Evolutionary conservation across 225 moss, liverwort and hornwort genomes (phyloP).

Genomic region (Lunularia cruciata): DNA sequence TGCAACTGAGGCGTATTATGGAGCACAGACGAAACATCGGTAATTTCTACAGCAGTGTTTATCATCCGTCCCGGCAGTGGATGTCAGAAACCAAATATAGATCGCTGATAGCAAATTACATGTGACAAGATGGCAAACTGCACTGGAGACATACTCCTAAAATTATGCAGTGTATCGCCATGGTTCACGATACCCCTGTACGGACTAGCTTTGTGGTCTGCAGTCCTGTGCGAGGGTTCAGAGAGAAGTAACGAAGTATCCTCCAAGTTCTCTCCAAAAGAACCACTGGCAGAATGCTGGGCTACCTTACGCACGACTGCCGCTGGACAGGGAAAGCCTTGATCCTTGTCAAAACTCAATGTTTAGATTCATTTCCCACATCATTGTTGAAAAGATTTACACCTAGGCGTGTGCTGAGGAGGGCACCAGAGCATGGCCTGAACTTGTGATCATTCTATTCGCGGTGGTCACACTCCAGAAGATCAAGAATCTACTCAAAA

Average conservation of each 20-base stretch:
- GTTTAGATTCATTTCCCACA: not conserved
- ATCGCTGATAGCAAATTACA: not conserved
- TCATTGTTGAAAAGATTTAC: not conserved
- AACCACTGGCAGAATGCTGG: not conserved
- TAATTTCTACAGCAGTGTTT: no score
- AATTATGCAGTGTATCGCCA: not conserved
- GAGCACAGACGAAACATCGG: no score
- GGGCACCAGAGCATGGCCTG: not conserved
- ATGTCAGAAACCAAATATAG: no score
- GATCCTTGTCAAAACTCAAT: not conserved
- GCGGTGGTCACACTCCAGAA: not conserved
- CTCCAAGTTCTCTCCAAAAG: no score
- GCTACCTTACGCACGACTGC: not conserved
- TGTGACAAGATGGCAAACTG: slow-evolving; percentile 7
- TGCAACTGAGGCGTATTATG: no score
- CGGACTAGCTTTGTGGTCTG: no score
- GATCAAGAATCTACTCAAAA: not conserved
- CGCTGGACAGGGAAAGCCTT: not conserved
- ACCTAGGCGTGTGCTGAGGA: not conserved
- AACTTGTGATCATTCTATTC: not conserved
- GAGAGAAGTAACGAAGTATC: no score
- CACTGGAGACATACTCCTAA: slow-evolving; percentile 1
- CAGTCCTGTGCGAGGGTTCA: no score
- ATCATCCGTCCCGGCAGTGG: no score
- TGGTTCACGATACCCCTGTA: no score